Conservation (phyloP, 306 rosid species). For the Castanea crenata region DNA sequence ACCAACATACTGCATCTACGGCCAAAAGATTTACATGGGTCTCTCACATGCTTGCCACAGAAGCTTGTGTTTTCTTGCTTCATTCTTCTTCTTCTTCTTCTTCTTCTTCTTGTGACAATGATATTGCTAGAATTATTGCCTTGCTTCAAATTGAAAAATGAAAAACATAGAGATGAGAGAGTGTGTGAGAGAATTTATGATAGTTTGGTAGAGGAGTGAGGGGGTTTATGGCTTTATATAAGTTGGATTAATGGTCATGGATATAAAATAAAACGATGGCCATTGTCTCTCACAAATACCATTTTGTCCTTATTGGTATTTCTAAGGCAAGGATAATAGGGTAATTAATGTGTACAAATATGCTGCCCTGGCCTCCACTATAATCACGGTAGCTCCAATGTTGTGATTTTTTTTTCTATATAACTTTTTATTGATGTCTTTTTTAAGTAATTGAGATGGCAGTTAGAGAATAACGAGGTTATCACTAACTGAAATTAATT, state of each 20-base stretch:
- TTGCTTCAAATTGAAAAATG: background rate
- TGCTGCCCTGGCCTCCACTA: conserved; percentile 19
- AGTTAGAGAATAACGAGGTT: conserved; percentile 7
- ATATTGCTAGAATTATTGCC: background rate
- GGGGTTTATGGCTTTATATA: background rate
- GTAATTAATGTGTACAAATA: background rate
- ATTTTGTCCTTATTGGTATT: background rate
- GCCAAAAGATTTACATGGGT: conserved; percentile 49
- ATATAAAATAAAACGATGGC: background rate
- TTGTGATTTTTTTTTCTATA: background rate
- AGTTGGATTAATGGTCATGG: background rate
- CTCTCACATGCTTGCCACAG: conserved; percentile 32
- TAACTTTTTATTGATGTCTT: background rate
- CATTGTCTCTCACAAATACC: background rate
- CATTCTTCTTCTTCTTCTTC: conserved; percentile 23
- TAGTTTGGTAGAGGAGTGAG: background rate
- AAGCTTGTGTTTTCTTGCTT: conserved; percentile 26
- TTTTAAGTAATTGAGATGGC: background rate
- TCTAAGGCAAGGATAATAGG: background rate
- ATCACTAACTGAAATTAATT: background rate
- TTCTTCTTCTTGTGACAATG: background rate
- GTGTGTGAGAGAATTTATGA: background rate
- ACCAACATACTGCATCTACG: conserved; percentile 51
- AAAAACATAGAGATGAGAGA: background rate
- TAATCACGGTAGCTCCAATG: conserved; percentile 10